These are phyloP conservation scores for Xerocomus spinulosus DNA, from an alignment of 768 basidiomycete species.

Conservation along the genomic window DNA sequence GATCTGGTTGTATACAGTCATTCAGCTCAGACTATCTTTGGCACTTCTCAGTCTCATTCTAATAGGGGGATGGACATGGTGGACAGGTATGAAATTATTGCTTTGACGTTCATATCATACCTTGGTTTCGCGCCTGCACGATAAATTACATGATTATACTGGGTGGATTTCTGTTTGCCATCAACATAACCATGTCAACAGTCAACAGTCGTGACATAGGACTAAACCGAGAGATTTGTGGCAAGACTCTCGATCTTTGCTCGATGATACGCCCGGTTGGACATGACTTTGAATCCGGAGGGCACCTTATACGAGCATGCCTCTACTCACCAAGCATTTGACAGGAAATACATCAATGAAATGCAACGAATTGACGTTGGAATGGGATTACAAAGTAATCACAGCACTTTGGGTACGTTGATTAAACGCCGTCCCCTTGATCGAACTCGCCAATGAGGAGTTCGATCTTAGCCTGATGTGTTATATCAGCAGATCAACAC, in stretches of 20 bases:
- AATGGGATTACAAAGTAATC: not conserved
- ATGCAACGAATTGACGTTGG: not conserved
- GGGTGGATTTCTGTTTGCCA: slow-evolving; percentile 10
- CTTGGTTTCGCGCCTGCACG: not conserved
- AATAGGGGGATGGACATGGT: slow-evolving; percentile 59
- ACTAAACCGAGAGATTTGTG: not conserved
- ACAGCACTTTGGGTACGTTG: not conserved
- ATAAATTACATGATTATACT: not conserved
- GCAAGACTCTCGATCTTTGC: slow-evolving; percentile 45
- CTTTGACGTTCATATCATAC: slow-evolving; percentile 17
- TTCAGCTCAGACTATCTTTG: slow-evolving; percentile 63
- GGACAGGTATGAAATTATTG: slow-evolving; percentile 49
- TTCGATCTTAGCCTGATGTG: slow-evolving; percentile 56
- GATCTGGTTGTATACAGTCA: slow-evolving; percentile 69
- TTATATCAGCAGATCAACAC: slow-evolving; percentile 5
- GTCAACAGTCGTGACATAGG: slow-evolving; percentile 1
- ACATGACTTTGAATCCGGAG: slow-evolving; percentile 52
- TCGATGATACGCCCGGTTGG: slow-evolving; percentile 75
- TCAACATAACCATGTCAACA: not conserved
- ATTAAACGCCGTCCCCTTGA: slow-evolving; percentile 50
- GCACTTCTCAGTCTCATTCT: slow-evolving; percentile 52
- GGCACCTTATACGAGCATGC: slow-evolving; percentile 78
- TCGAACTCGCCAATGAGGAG: slow-evolving; percentile 59
- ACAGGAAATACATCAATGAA: not conserved
- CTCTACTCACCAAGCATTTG: not conserved